A percentile compares a stretch with the other conserved stretches of the same genome.
These are phyloP conservation scores for Boletales sp. DNA, from an alignment of 768 basidiomycete genomes.

Conservation along the genomic window DNA sequence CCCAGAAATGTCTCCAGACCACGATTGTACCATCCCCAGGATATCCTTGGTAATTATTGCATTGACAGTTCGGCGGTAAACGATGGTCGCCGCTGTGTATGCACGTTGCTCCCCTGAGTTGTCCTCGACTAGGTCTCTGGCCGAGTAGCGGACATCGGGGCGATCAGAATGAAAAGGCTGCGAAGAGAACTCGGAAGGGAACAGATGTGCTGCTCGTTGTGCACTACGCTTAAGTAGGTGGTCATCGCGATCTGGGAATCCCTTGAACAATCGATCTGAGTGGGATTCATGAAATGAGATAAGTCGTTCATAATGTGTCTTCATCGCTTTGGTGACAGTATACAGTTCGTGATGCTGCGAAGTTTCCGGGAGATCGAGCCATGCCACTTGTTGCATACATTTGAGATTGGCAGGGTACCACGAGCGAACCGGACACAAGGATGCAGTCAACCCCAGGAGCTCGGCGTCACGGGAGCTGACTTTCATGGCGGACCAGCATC, in stretches of 20 bases:
- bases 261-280: background rate
- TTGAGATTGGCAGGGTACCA: conserved; percentile 38
- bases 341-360: conserved; percentile 33
- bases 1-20: background rate
- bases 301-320: conserved; percentile 22
- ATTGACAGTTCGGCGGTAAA: background rate
- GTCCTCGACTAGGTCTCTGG: conserved; percentile 5
- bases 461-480: conserved; percentile 24
- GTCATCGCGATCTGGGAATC: conserved; percentile 3
- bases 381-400: conserved; percentile 36
- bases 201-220: conserved; percentile 10
- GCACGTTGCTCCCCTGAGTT: conserved; percentile 14
- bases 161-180: background rate
- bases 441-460: conserved; percentile 31
- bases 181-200: conserved; percentile 8
- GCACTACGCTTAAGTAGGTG: conserved; percentile 18
- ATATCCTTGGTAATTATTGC: background rate
- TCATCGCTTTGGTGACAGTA: conserved; percentile 23
- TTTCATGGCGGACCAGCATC: conserved; percentile 36
- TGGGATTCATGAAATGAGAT: conserved; percentile 7
- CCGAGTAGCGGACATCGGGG: conserved; percentile 9
- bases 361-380: conserved; percentile 21
- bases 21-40: conserved; percentile 7
- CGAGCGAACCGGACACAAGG: conserved; percentile 31
- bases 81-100: conserved; percentile 10